A percentile compares a stretch with the other conserved stretches of the same genome.
Conservation (phyloP, 371 early-diverging fungal species). For the Haplosporangium sp. region DNA sequence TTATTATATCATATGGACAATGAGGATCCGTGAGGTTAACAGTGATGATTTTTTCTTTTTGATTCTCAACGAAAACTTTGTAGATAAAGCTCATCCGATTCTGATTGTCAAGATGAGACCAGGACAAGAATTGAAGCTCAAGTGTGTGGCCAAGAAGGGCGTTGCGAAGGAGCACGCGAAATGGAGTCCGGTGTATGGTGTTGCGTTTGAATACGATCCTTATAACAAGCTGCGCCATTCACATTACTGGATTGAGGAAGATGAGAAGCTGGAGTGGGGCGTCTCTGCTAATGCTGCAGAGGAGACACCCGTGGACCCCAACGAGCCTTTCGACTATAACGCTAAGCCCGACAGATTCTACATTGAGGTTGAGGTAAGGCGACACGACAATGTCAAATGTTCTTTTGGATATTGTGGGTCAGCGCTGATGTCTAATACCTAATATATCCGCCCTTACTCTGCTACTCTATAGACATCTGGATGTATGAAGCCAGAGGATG, state of each 20-base stretch:
- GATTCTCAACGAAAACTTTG: neutral
- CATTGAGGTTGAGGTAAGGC: conserved; percentile 84
- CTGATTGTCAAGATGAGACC: conserved; percentile 92
- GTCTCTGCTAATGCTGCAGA: conserved; percentile 71
- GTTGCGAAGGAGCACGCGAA: conserved; percentile 98
- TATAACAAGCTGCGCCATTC: conserved; percentile 95
- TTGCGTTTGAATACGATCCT: conserved; percentile 98
- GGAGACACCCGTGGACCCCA: conserved; percentile 76
- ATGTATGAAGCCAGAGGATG: conserved; percentile 87
- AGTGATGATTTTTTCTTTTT: neutral
- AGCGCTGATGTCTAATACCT: neutral
- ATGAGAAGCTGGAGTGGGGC: conserved; percentile 86
- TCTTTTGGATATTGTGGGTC: neutral
- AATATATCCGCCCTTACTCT: neutral
- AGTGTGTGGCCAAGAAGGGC: conserved; percentile 92
- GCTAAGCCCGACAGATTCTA: conserved; percentile 91
- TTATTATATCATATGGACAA: too few relatives aligned
- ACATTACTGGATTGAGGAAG: conserved; percentile 96
- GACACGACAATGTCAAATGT: neutral
- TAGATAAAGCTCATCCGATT: conserved; percentile 60
- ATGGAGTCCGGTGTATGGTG: conserved; percentile 96
- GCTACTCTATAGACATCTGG: conserved; percentile 75
- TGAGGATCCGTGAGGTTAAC: neutral
- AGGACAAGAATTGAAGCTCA: conserved; percentile 92
- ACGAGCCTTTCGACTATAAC: conserved; percentile 81